Conservation (phyloP, 192 early-diverging fungal genomes). For the Umbelopsis sp. region DNA sequence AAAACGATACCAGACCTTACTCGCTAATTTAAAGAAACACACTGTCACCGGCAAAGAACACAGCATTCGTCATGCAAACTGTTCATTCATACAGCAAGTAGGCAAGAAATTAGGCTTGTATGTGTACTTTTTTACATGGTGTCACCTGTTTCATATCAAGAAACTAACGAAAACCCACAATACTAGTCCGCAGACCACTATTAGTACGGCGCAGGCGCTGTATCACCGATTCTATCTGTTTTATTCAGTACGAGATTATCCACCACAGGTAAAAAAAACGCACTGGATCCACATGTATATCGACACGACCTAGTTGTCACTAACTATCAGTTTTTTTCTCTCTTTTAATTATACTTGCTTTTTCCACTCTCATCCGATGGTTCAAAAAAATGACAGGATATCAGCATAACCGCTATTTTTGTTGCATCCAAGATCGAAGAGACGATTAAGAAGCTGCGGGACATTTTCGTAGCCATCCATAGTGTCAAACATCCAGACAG, state of each 20-base stretch:
- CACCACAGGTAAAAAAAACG: conserved; percentile 41
- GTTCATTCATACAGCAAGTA: conserved; percentile 53
- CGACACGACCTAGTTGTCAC: too few species aligned
- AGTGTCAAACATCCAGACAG: conserved; percentile 49
- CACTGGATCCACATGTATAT: neutral
- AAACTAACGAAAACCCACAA: neutral
- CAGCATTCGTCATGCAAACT: conserved; percentile 29
- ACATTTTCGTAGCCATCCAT: conserved; percentile 70
- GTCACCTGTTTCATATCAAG: neutral
- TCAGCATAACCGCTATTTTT: conserved; percentile 72
- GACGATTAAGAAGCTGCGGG: conserved; percentile 80
- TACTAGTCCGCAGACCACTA: conserved; percentile 59
- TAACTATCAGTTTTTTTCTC: too few species aligned
- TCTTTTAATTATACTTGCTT: too few species aligned
- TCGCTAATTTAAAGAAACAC: conserved; percentile 1
- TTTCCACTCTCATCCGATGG: too few species aligned
- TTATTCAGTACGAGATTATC: conserved; percentile 49
- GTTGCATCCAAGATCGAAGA: conserved; percentile 88
- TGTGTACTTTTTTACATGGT: conserved; percentile 6
- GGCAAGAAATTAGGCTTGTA: conserved; percentile 63
- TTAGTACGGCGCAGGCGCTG: conserved; percentile 57
- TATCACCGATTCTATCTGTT: conserved; percentile 59
- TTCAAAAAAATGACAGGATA: conserved; percentile 38
- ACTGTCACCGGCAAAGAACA: conserved; percentile 23
- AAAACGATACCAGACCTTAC: conserved; percentile 12